Evolutionary conservation across 2,329 filamentous ascomycete species (phyloP).

Genomic region (Podosphaera xanthii): DNA sequence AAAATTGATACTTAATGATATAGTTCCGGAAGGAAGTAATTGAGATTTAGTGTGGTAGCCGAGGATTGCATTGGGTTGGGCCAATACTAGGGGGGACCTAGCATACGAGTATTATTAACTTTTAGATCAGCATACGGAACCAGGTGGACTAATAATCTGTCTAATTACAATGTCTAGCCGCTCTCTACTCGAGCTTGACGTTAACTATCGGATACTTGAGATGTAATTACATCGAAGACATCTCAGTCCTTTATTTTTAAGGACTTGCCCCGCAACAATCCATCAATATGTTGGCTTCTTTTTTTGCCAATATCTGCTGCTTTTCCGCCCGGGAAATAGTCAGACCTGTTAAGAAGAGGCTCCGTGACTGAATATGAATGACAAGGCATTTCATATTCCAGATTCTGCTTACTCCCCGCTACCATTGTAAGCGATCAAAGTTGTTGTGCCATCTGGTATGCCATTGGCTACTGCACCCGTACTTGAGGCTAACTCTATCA

Average conservation of each 20-base stretch:
- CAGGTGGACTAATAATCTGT: not conserved
- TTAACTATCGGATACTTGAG: not conserved
- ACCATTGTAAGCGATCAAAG: conserved; percentile 33
- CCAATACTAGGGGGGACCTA: too few relatives aligned
- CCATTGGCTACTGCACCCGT: conserved; percentile 16
- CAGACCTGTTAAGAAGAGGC: not conserved
- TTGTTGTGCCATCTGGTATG: conserved; percentile 23
- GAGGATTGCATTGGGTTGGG: too few relatives aligned
- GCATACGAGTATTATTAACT: not conserved
- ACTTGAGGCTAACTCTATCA: conserved; percentile 18
- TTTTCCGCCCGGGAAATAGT: not conserved
- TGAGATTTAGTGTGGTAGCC: too few relatives aligned
- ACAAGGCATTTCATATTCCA: not conserved
- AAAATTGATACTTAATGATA: too few relatives aligned
- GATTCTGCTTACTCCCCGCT: conserved; percentile 8
- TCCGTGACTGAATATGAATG: not conserved
- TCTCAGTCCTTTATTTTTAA: not conserved
- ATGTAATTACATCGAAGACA: not conserved
- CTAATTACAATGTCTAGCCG: not conserved
- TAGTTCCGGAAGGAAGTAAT: too few relatives aligned
- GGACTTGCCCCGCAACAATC: not conserved
- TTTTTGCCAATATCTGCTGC: not conserved
- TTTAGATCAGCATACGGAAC: not conserved
- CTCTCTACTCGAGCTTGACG: not conserved
- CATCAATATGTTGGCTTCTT: not conserved